Conservation (phyloP, 352 stramenopile genomes). For the Phytophthora sojae region DNA sequence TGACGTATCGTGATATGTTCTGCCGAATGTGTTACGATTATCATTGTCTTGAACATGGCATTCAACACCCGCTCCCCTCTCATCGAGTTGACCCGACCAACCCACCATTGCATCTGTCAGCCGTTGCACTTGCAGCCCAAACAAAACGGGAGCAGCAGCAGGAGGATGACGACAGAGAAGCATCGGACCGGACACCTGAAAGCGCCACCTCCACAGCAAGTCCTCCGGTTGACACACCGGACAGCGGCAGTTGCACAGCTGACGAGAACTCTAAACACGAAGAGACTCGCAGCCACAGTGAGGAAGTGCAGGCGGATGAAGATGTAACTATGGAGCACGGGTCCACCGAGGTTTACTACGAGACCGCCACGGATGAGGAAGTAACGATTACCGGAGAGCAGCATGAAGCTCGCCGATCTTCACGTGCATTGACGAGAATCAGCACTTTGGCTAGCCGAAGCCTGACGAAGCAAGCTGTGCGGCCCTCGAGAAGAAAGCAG, state of each 20-base stretch:
- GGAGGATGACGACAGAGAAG: slow-evolving; percentile 9
- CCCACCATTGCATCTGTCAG: slow-evolving; percentile 53
- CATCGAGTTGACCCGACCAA: slow-evolving; percentile 71
- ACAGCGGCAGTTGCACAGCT: slow-evolving; percentile 20
- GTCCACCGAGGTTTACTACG: slow-evolving; percentile 18
- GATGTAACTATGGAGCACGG: slow-evolving; percentile 14
- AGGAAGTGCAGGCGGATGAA: slow-evolving; percentile 27
- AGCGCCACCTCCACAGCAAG: slow-evolving; percentile 26
- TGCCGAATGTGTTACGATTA: slow-evolving; percentile 94
- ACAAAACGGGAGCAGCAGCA: slow-evolving; percentile 15
- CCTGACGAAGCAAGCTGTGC: slow-evolving; percentile 48
- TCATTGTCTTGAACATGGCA: slow-evolving; percentile 92
- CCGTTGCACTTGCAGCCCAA: slow-evolving; percentile 36
- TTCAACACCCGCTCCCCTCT: slow-evolving; percentile 73
- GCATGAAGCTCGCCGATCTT: slow-evolving; percentile 63
- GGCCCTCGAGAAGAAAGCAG: slow-evolving; percentile 28
- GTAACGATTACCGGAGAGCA: slow-evolving; percentile 13
- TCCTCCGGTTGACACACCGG: slow-evolving; percentile 3
- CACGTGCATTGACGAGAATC: slow-evolving; percentile 59
- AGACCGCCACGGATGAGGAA: slow-evolving; percentile 32
- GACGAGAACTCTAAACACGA: slow-evolving; percentile 20
- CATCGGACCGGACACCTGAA: slow-evolving; percentile 16
- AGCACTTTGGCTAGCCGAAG: slow-evolving; percentile 62
- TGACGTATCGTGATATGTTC: slow-evolving; percentile 93
- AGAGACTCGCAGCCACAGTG: background rate